Percentiles rank a stretch among this genome's conserved stretches.
phyloP scores from a whole-genome alignment of 495 filamentous ascomycete species.

The Friedmanniomyces endolithicus region DNA sequence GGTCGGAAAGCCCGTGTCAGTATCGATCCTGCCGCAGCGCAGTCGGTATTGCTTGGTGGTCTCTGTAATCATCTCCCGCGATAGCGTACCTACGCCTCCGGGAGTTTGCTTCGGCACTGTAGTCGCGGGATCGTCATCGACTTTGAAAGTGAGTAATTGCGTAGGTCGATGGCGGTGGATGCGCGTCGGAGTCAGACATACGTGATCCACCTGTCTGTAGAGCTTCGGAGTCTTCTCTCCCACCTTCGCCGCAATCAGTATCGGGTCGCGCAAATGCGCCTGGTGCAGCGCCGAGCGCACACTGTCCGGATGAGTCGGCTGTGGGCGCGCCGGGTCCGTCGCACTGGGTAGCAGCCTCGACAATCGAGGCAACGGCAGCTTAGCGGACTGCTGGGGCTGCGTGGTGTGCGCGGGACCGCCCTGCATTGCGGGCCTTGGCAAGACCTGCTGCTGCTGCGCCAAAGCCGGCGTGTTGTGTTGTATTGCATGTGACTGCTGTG shows the following conservation, averaged over 20 bases:
- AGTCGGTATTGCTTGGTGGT: constrained; percentile 18
- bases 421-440: background rate
- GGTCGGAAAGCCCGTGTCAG: constrained; percentile 7
- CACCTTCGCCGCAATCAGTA: constrained; percentile 11
- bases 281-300: constrained; percentile 27
- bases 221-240: constrained; percentile 3
- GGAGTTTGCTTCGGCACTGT: constrained; percentile 9
- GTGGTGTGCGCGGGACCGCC: background rate
- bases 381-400: background rate
- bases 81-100: background rate
- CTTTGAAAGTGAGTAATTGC: constrained; percentile 17
- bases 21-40: constrained; percentile 18
- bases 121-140: constrained; percentile 3
- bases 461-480: background rate
- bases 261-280: constrained; percentile 28
- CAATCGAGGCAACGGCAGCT: constrained; percentile 7
- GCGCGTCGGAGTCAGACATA: constrained; percentile 18
- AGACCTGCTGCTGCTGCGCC: background rate
- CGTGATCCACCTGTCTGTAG: constrained; percentile 27
- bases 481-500: background rate
- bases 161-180: constrained; percentile 6
- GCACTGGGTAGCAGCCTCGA: background rate
- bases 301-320: constrained; percentile 25
- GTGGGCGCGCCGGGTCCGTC: constrained; percentile 13
- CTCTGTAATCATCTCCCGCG: constrained; percentile 8